These are phyloP conservation scores for Ceratocystis harringtonii DNA, from an alignment of 2,329 filamentous ascomycete species.

Conservation along the genomic window DNA sequence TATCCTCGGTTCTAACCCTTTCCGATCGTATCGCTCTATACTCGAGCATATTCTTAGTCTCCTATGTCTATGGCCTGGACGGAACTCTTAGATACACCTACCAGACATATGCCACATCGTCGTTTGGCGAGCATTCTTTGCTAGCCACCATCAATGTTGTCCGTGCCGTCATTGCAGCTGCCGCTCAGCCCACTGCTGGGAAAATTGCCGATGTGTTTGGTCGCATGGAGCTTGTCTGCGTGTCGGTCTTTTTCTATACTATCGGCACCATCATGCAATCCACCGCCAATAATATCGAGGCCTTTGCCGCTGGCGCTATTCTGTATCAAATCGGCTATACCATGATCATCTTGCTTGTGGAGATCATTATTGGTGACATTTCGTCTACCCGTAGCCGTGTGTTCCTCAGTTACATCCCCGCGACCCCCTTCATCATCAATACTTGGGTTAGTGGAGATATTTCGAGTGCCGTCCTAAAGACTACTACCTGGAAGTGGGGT, in stretches of 20 bases:
- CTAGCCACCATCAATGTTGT: constrained; percentile 43
- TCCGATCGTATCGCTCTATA: constrained; percentile 43
- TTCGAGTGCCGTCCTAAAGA: constrained; percentile 31
- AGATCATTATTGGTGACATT: constrained; percentile 49
- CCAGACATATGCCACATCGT: constrained; percentile 39
- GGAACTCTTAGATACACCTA: constrained; percentile 40
- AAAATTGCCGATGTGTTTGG: constrained; percentile 51
- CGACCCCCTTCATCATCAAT: constrained; percentile 46
- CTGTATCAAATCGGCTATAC: constrained; percentile 52
- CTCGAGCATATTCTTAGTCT: constrained; percentile 44
- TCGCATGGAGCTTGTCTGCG: constrained; percentile 39
- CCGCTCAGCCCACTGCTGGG: constrained; percentile 40
- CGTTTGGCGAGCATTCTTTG: constrained; percentile 37
- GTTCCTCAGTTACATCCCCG: constrained; percentile 49
- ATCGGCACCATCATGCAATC: constrained; percentile 43
- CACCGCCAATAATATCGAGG: constrained; percentile 31
- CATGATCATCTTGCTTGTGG: constrained; percentile 42
- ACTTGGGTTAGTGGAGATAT: constrained; percentile 50
- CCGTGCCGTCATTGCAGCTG: constrained; percentile 43
- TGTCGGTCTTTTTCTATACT: constrained; percentile 48
- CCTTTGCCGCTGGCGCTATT: constrained; percentile 42
- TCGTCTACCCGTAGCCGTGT: constrained; percentile 48
- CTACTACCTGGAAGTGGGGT: constrained; percentile 45
- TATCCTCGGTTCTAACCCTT: constrained; percentile 36
- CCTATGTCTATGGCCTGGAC: constrained; percentile 49